Conservation (phyloP, 2,329 filamentous ascomycete species). For the Lachnellula occidentalis region DNA sequence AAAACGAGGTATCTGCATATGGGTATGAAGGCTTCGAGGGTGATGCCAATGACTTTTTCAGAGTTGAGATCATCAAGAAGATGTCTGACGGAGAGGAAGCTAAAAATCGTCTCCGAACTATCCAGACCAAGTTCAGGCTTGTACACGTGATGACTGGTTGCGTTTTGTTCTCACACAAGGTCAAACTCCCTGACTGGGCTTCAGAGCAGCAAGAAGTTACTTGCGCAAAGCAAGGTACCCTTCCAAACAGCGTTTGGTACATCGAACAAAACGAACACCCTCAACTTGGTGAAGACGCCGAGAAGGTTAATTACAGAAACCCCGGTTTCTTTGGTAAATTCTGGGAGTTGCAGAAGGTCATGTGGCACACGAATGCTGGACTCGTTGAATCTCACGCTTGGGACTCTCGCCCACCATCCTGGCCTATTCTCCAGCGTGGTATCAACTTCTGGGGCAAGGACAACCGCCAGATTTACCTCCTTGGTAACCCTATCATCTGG, state of each 20-base stretch:
- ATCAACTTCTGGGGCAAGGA: constrained; percentile 99
- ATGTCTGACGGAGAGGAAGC: constrained; percentile 74
- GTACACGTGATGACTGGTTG: constrained; percentile 97
- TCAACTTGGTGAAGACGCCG: constrained; percentile 64
- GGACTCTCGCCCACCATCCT: constrained; percentile 91
- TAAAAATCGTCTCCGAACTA: constrained; percentile 82
- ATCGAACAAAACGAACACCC: constrained; percentile 88
- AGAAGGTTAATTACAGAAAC: constrained; percentile 93
- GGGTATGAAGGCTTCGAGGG: constrained; percentile 95
- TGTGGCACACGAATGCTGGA: constrained; percentile 98
- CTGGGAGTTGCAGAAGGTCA: constrained; percentile 93
- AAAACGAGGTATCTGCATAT: constrained; percentile 94
- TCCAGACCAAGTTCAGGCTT: constrained; percentile 93
- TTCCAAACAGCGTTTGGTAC: constrained; percentile 97
- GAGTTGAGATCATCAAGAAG: constrained; percentile 88
- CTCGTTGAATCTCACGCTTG: constrained; percentile 95
- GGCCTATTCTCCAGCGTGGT: constrained; percentile 85
- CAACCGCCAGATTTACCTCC: constrained; percentile 90
- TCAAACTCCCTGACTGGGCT: constrained; percentile 96
- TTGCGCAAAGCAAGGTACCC: constrained; percentile 81
- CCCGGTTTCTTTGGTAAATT: constrained; percentile 98
- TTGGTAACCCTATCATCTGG: constrained; percentile 94
- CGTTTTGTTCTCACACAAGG: constrained; percentile 94
- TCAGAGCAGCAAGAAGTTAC: constrained; percentile 99
- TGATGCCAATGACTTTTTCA: constrained; percentile 94